Conservation (phyloP, 164 flowering plant species). For the Santalum album region DNA sequence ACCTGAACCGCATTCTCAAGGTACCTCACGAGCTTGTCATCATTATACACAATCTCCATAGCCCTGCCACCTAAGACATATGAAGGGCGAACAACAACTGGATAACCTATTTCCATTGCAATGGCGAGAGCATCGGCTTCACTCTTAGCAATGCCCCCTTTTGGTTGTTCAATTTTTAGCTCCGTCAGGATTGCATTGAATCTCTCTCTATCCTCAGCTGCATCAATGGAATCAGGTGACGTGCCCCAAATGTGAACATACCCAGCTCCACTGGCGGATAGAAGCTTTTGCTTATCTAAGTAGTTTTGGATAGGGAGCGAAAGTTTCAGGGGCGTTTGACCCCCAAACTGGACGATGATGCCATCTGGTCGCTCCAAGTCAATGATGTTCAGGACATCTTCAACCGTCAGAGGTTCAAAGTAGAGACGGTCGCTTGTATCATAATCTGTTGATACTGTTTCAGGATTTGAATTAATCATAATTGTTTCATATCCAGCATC, state of each 20-base stretch:
- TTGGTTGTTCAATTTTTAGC: slow-evolving; percentile 66
- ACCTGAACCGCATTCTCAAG: slow-evolving; percentile 77
- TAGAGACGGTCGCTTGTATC: slow-evolving; percentile 96
- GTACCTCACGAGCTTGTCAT: slow-evolving; percentile 61
- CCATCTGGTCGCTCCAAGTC: slow-evolving; percentile 91
- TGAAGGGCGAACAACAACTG: slow-evolving; percentile 85
- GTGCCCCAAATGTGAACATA: slow-evolving; percentile 80
- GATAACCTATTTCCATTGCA: slow-evolving; percentile 68
- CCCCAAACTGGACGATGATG: slow-evolving; percentile 88
- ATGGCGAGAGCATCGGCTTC: slow-evolving; percentile 72
- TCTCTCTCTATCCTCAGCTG: slow-evolving; percentile 83
- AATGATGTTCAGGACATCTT: slow-evolving; percentile 76
- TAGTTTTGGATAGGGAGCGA: slow-evolving; percentile 73
- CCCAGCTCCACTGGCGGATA: slow-evolving; percentile 54
- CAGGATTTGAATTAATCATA: slow-evolving; percentile 97
- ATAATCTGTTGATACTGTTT: slow-evolving; percentile 95
- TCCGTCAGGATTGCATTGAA: slow-evolving; percentile 71
- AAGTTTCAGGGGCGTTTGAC: slow-evolving; percentile 81
- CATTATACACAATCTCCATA: slow-evolving; percentile 89
- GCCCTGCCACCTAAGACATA: slow-evolving; percentile 89
- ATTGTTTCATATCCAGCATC: slow-evolving; percentile 86
- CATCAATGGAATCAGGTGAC: slow-evolving; percentile 86
- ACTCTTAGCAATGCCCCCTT: slow-evolving; percentile 85
- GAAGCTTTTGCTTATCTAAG: slow-evolving; percentile 51
- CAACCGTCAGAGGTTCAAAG: slow-evolving; percentile 93